Base-by-base conservation (phyloP, 2,329 filamentous ascomycete genomes). In the Scorias spongiosa region DNA sequence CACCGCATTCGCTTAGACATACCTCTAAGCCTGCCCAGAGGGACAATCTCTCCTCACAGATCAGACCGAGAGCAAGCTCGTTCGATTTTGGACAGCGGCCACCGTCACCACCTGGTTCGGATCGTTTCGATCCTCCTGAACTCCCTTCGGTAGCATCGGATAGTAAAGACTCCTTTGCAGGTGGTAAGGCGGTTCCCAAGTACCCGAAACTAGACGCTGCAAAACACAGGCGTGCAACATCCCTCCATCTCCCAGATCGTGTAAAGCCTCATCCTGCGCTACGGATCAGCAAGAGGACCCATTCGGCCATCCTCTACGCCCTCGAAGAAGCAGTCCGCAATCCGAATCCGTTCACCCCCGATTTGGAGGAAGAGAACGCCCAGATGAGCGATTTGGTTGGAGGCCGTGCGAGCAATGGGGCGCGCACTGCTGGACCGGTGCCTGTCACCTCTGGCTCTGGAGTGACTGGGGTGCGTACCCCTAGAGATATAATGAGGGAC, bases 401-500 rank as follows among this genome's bases (percentile, higher is more conserved):
- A 58, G 69, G 70, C 67, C 71, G 73, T 45, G 65, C 65, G 54
- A 64, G 67, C 54, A 76, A 78, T 69, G 68, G 69, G 49, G 63
- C 71, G 41, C 68, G 72, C 51, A 65, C 69, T 39, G 63, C 67
- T 14, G 73, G 70, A 15, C 68, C 72, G 11, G 69, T 72, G 14
- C 70, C 72, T n/a, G 70, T 74, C 20, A 62, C 67, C 17, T 46
- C 66, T 66, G 49, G 63, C 62, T 47, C 63, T 65, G 46, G 63
- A 64, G 49, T 68, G 63, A 46, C 62, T 46, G 79, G 82, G 20
- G 83, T 95, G 48, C 77, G 81, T 52, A 88, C 87, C 30, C 89
- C 89, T 12, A 79, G 83, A 51, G 83, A 89, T 66, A 89, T 96
- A 56, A 93, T 95, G 88, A 79, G 84, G 63, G 80, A 88, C 60